These are phyloP conservation scores for Pistacia atlantica DNA, from an alignment of 345 rosid species.

Conservation along the genomic window DNA sequence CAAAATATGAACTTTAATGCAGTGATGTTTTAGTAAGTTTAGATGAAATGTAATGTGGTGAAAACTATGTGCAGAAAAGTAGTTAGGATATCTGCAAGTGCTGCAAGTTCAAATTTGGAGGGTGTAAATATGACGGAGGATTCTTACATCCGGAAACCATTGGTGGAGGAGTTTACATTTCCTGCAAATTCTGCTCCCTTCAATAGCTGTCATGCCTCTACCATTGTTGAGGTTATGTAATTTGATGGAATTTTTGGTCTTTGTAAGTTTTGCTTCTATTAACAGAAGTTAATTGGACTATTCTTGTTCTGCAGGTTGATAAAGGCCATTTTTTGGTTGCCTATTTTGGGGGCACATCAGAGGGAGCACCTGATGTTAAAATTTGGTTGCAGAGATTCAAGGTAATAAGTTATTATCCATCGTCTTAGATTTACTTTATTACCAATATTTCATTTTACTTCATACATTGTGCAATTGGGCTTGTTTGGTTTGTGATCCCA, in stretches of 20 bases:
- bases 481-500: too few species aligned
- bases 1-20: too few species aligned
- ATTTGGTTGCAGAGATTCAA: slow-evolving; percentile 66
- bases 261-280: neutral
- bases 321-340: slow-evolving; percentile 76
- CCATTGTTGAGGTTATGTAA: slow-evolving; percentile 69
- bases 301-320: slow-evolving; percentile 46
- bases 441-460: neutral
- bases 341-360: slow-evolving; percentile 58
- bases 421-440: neutral
- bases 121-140: slow-evolving; percentile 39
- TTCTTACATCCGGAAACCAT: slow-evolving; percentile 21
- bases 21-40: too few species aligned
- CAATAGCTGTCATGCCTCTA: slow-evolving; percentile 86
- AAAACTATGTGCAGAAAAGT: slow-evolving; percentile 26
- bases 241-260: neutral
- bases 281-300: neutral
- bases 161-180: slow-evolving; percentile 69
- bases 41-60: neutral
- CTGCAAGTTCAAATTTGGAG: slow-evolving; percentile 12
- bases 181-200: slow-evolving; percentile 72
- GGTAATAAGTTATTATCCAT: slow-evolving; percentile 32
- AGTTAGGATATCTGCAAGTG: slow-evolving; percentile 2
- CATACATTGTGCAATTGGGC: neutral
- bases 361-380: slow-evolving; percentile 70